Evolutionary conservation across 1,284 basidiomycete species (phyloP), one percentile per base, ranked within the genome.

Genomic region (Ganoderma leucocontextum): DNA sequence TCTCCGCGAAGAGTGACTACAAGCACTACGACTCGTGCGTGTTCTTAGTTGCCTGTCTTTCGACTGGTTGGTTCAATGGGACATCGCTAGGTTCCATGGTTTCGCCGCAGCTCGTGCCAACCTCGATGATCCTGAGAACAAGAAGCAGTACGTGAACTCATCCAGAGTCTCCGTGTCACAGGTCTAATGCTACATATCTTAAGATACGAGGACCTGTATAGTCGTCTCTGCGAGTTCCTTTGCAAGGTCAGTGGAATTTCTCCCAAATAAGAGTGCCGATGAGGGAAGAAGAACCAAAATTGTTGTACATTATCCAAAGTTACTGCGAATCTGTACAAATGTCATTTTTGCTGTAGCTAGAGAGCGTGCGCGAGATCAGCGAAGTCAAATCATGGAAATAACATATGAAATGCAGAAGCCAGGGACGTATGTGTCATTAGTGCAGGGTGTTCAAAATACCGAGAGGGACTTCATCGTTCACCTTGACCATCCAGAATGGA

Each of bases 21-120:
- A 87, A 89, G 75, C 77, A 82, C 66, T 91, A 89, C 68, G 70
- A 85, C 66, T 87, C 87, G 86, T 87, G 72, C 64, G 80, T 77
- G 6, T 49, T 49, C 19, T 13, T 19, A 8, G 22, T 65, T 25
- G 19, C n/a, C 64, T 17, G 63, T 17, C 35, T 69, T 41, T 53
- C 47, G 17, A 29, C 41, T 63, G 73, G 3, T 70, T 64, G 10
- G 63, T 67, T 77, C 22, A 6, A 65, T 19, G 3, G 36, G 42
- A 36, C n/a, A 10, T 4, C 5, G 0, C 67, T 19, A 89, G 88
- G 78, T 87, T 88, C 80, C 91, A 92, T 76, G 91, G 91, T 49
- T 92, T 89, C 85, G 91, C 91, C 5, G 91, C 89, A 9, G 91
- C 91, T 3, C 85, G 91, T 60, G 91, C 87, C 0, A 81, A 93